Evolutionary conservation across 495 filamentous ascomycete species (phyloP).

Genomic region (Neurospora sp.): DNA sequence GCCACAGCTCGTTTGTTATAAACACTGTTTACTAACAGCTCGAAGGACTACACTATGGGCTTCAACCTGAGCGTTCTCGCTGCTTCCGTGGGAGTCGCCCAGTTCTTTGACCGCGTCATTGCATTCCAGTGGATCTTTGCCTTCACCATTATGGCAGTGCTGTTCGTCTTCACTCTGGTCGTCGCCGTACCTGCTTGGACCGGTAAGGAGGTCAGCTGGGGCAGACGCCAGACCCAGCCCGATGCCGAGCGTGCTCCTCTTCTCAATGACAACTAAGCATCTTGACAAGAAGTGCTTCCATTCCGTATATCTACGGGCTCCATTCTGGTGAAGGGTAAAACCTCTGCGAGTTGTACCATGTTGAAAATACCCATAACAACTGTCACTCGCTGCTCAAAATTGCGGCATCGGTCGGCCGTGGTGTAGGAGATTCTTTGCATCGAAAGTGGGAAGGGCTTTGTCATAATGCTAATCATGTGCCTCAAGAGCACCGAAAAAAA

Average conservation of each 20-base stretch:
- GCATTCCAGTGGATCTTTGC: constrained; percentile 89
- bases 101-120: constrained; percentile 59
- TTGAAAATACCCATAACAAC: neutral
- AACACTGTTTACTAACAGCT: neutral
- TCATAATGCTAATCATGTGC: neutral
- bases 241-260: constrained; percentile 46
- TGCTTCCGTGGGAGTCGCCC: constrained; percentile 64
- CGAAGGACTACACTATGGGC: constrained; percentile 68
- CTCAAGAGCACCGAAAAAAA: neutral
- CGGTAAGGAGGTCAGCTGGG: constrained; percentile 35
- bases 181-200: constrained; percentile 56
- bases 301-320: neutral
- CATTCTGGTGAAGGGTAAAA: neutral
- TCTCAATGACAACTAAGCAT: constrained; percentile 25
- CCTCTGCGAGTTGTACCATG: neutral
- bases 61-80: constrained; percentile 63
- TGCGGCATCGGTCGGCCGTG: neutral
- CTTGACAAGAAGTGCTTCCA: neutral
- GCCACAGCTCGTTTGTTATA: neutral
- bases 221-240: constrained; percentile 15
- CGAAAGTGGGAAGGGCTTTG: neutral
- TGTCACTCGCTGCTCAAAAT: neutral
- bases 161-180: constrained; percentile 54
- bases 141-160: constrained; percentile 66
- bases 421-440: neutral